Evolutionary conservation across 495 filamentous ascomycete genomes (phyloP), one percentile per base, ranked within the genome.

Genomic region (Hypoxylon rickii): DNA sequence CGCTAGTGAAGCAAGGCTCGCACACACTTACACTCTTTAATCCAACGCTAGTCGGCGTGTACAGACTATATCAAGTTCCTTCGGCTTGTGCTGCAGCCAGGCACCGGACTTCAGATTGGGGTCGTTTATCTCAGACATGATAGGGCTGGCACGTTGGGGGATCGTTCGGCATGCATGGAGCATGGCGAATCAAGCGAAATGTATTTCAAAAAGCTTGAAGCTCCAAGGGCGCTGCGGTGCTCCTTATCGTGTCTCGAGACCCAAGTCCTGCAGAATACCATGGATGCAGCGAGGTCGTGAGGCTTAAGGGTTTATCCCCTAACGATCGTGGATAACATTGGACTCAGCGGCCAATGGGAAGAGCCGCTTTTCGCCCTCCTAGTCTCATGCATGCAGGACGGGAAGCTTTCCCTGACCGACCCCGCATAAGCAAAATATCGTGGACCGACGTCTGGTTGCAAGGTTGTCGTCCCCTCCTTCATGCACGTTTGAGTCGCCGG

Each of bases 331-430:
- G 56, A 44, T 44, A 34, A 20, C 3, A 22, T 21, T 49, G 19
- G 50, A 29, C 18, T 44, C 31, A 18, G n/a, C 6, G 19, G 21
- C 57, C 57, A 61, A 61, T 61, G 4, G 50, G 7, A 44, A 40
- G 44, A 17, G 16, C 12, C 20, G 16, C 12, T 29, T 11, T 38
- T 40, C 6, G 12, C 3, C 12, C 5, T 31, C 13, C 39, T 60
- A 54, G 44, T 36, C 33, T 41, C 43, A 61, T 55, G 56, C 56
- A 55, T 53, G 55, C 42, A 60, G 5, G 22, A 44, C 22, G 43
- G 37, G 31, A 52, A 29, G 5, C 18, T 33, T 34, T 17, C 21
- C 11, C 21, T 45, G n/a, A n/a, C n/a, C 32, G 21, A 33, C 56
- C 49, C 49, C 53, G 39, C 45, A 45, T 45, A 44, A 6, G 12